Evolutionary conservation across 2,329 filamentous ascomycete species (phyloP), one percentile per base, ranked within the genome.

Genomic region (Trichoderma oligosporum): DNA sequence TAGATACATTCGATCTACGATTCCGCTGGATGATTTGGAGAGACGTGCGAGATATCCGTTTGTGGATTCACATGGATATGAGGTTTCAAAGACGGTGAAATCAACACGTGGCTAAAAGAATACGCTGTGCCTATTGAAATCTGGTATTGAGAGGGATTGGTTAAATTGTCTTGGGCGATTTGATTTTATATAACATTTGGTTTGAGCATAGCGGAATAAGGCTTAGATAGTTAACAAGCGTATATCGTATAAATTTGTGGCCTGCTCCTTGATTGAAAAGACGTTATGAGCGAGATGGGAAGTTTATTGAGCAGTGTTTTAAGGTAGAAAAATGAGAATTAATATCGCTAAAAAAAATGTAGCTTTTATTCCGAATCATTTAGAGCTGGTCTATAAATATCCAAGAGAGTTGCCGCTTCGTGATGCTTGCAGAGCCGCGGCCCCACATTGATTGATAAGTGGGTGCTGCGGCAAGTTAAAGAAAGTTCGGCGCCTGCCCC

Each of bases 1-100:
- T 64, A 89, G 89, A 73, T 95, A 93, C 72, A 95, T 97, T 66
- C 88, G 92, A 57, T 90, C 86, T 31, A 87, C 89, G 68, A 87
- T 91, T 65, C 85, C 88, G 16, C 82, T 94, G 1, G 89, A 94
- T 67, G 87, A 91, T 57, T 78, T 94, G 6, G 89, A 94, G 76
- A 82, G 88, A 56, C 82, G 82, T 60, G 89, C 89, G 38, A 81
- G 89, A 41, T 94, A 79, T 73, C 89, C 89, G 0, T 74, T 80
- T 6, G 84, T 87, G 5, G 82, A 86, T 67, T 74, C 74, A 39
- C 73, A 78, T 56, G 82, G 82, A 24, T 73, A 74, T 14, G 79
- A 78, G 63, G 76, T 78, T 22, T 72, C 71, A 48, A 68, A 71
- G 45, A 65, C 76, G 4, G 62, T 77, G 18, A 71, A 68, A 22